Evolutionary conservation across 2,329 filamentous ascomycete genomes (phyloP), one percentile per base, ranked within the genome.

Genomic region (Ceratocystis colombiana): DNA sequence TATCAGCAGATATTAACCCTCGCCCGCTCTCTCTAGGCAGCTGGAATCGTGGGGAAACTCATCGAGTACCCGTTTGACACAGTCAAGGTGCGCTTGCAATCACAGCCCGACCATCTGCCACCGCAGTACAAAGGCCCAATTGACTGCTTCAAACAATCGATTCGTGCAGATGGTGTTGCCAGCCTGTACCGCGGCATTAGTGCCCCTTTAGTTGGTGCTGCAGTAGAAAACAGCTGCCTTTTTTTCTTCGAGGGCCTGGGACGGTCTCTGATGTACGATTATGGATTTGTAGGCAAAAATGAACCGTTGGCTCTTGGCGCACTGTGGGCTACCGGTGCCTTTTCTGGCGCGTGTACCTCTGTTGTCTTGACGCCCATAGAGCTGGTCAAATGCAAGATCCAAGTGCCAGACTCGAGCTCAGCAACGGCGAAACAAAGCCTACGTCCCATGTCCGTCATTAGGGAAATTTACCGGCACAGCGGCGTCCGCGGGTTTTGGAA

Each of bases 11-110:
- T 57, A 50, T 22, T 50, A 28, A 61, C 46, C 17, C 15, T 28
- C 3, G 12, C n/a, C 10, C 46, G n/a, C 22, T 61, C 12, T 55
- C 53, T 59, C 53, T 70, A 91, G 88, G 76, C 84, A 68, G 92
- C 93, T 66, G 94, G 94, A 68, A 84, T 95, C 68, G 86, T 90
- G 45, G 93, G 93, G 69, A 99, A 97, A 79, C 90, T 93, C 75
- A 93, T 99, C 73, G 94, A 99, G 75, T 99, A 96, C 75, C 94
- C 94, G 28, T 99, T 99, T 77, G 94, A 99, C 77, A 99, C 94
- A 0, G 87, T 99, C 75, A 99, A 99, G 78, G 94, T 99, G 68
- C 89, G 94, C 50, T 84, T 99, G 10, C 94, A 99, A 75, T 94
- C 93, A n/a, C 93, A 97, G 75, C 89, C 91, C 44, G 88, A 93